phyloP scores from a whole-genome alignment of 352 stramenopile genomes.

The Hyaloperonospora brassicae region DNA sequence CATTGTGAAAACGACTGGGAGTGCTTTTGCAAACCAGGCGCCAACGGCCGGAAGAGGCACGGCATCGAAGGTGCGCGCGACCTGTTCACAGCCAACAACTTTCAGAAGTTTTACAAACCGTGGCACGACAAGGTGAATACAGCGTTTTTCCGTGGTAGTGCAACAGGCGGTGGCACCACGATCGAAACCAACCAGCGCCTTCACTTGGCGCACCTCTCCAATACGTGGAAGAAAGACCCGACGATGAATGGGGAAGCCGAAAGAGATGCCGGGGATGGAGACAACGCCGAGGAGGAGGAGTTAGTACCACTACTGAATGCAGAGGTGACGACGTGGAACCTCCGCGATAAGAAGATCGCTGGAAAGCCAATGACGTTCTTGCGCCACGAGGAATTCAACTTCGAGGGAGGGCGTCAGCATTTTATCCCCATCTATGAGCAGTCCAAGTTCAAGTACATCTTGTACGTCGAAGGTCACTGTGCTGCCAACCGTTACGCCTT shows the following conservation, averaged over 20 bases:
- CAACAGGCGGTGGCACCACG: slow-evolving; percentile 92
- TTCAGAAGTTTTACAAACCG: slow-evolving; percentile 92
- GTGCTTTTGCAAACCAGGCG: slow-evolving; percentile 62
- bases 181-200: slow-evolving; percentile 96
- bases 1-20: slow-evolving; percentile 78
- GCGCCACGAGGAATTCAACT: slow-evolving; percentile 65
- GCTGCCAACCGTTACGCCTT: slow-evolving; percentile 97
- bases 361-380: slow-evolving; percentile 93
- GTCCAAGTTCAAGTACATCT: slow-evolving; percentile 94
- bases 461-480: slow-evolving; percentile 96
- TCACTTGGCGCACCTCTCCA: slow-evolving; percentile 85
- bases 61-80: slow-evolving; percentile 75
- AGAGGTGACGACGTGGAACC: slow-evolving; percentile 94
- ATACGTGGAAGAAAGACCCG: slow-evolving; percentile 89
- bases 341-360: slow-evolving; percentile 95
- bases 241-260: slow-evolving; percentile 71
- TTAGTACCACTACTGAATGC: slow-evolving; percentile 91
- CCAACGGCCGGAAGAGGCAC: slow-evolving; percentile 58
- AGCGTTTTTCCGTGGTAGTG: slow-evolving; percentile 96
- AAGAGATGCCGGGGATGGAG: slow-evolving; percentile 4
- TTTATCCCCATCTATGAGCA: slow-evolving; percentile 99
- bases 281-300: slow-evolving; percentile 21
- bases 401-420: slow-evolving; percentile 89
- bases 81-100: slow-evolving; percentile 95
- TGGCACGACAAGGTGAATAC: slow-evolving; percentile 96